These are phyloP conservation scores for Colletotrichum endophyticum DNA, from an alignment of 2,329 filamentous ascomycete genomes.

Conservation along the genomic window DNA sequence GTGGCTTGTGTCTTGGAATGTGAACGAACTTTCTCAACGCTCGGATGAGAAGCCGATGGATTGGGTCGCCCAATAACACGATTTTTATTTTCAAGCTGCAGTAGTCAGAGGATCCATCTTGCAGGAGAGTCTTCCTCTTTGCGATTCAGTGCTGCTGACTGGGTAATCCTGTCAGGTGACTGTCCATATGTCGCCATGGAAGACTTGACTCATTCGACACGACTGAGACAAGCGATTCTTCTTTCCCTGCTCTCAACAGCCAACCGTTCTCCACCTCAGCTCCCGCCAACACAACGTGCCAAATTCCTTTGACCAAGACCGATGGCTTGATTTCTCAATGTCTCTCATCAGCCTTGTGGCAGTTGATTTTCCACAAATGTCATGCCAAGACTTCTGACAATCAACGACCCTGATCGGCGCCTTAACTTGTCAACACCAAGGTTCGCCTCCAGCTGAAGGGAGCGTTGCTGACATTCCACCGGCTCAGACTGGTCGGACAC, in stretches of 20 bases:
- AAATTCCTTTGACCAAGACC: background rate
- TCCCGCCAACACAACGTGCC: background rate
- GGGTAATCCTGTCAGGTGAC: background rate
- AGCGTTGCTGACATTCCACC: background rate
- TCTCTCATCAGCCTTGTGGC: background rate
- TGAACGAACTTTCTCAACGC: background rate
- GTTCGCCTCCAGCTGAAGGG: background rate
- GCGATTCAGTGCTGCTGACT: background rate
- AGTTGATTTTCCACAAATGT: background rate
- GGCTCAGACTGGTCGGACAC: background rate
- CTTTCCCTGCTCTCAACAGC: background rate
- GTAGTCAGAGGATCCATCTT: background rate
- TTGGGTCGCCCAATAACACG: background rate
- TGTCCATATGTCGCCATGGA: background rate
- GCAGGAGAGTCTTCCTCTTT: background rate
- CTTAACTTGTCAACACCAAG: background rate
- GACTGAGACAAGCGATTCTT: background rate
- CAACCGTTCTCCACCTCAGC: background rate
- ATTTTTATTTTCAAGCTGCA: background rate
- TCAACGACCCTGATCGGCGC: background rate
- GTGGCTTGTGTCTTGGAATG: background rate
- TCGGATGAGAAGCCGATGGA: background rate
- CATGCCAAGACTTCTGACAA: slow-evolving; percentile 11
- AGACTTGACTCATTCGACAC: background rate
- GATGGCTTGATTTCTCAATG: background rate